Percentiles rank a stretch among this genome's conserved stretches.
Conservation (phyloP, 352 stramenopile genomes). For the Globisporangium takayamanum region DNA sequence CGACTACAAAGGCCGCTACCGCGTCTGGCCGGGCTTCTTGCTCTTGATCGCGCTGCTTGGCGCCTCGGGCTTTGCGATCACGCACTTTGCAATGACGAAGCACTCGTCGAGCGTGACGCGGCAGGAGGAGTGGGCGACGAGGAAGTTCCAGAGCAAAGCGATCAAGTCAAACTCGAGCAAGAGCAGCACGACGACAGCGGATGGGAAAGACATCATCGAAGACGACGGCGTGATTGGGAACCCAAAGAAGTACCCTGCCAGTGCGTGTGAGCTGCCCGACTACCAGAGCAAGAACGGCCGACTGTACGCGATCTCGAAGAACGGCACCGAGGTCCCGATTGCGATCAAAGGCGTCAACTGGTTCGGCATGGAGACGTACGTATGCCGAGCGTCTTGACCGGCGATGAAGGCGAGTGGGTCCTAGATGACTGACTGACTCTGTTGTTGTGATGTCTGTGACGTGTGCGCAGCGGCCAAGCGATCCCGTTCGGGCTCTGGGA, state of each 20-base stretch:
- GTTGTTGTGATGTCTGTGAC: background rate
- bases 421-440: background rate
- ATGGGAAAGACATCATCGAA: constrained; percentile 33
- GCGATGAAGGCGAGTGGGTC: background rate
- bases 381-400: background rate
- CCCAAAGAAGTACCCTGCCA: constrained; percentile 61
- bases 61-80: constrained; percentile 24
- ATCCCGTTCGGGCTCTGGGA: constrained; percentile 69
- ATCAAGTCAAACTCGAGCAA: constrained; percentile 6
- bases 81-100: constrained; percentile 19
- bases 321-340: constrained; percentile 47
- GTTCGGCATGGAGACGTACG: constrained; percentile 67
- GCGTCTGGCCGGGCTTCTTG: constrained; percentile 44
- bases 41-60: constrained; percentile 29
- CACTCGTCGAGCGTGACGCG: constrained; percentile 13
- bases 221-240: constrained; percentile 68
- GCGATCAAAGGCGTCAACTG: constrained; percentile 74
- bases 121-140: constrained; percentile 19
- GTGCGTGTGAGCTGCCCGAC: constrained; percentile 53
- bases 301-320: constrained; percentile 45
- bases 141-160: constrained; percentile 16
- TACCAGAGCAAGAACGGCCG: constrained; percentile 66
- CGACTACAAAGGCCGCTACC: constrained; percentile 52
- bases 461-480: constrained; percentile 25
- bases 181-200: constrained; percentile 16